phyloP scores from a whole-genome alignment of 768 basidiomycete genomes.

The Candolleomyces eurysporus region DNA sequence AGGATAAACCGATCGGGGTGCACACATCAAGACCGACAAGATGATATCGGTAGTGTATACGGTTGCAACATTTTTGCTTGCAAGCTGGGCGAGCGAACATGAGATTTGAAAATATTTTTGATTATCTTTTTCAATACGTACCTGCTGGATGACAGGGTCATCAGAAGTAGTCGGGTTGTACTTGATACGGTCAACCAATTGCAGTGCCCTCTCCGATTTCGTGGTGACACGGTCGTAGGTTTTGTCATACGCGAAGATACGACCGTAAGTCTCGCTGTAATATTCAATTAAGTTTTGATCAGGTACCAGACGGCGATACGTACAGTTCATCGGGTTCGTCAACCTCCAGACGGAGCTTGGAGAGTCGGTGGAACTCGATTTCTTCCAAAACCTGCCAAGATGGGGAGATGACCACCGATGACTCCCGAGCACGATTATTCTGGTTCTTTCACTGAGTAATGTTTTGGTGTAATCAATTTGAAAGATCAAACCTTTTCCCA shows the following conservation, averaged over 20 bases:
- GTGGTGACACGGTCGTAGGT: slow-evolving; percentile 94
- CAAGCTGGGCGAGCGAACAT: slow-evolving; percentile 50
- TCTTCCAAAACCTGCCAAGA: slow-evolving; percentile 97
- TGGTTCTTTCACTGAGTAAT: slow-evolving; percentile 18
- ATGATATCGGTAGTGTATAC: slow-evolving; percentile 96
- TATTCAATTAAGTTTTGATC: slow-evolving; percentile 9
- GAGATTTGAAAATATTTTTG: neutral
- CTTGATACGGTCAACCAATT: slow-evolving; percentile 90
- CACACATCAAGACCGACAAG: slow-evolving; percentile 93
- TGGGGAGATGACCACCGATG: slow-evolving; percentile 88
- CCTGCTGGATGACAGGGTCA: slow-evolving; percentile 94
- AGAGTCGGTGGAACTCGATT: slow-evolving; percentile 90
- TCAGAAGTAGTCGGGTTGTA: slow-evolving; percentile 98
- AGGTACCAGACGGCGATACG: slow-evolving; percentile 26
- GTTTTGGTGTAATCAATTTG: neutral
- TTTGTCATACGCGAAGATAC: slow-evolving; percentile 91
- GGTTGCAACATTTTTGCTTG: slow-evolving; percentile 73
- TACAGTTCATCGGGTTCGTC: slow-evolving; percentile 90
- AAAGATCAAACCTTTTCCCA: slow-evolving; percentile 77
- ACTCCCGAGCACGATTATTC: slow-evolving; percentile 85
- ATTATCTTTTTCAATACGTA: slow-evolving; percentile 25
- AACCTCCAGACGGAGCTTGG: slow-evolving; percentile 91
- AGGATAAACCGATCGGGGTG: slow-evolving; percentile 92
- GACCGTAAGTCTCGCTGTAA: slow-evolving; percentile 79
- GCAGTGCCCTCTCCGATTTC: slow-evolving; percentile 86